phyloP scores from a whole-genome alignment of 2,329 filamentous ascomycete species.

The Xylaria arbuscula region DNA sequence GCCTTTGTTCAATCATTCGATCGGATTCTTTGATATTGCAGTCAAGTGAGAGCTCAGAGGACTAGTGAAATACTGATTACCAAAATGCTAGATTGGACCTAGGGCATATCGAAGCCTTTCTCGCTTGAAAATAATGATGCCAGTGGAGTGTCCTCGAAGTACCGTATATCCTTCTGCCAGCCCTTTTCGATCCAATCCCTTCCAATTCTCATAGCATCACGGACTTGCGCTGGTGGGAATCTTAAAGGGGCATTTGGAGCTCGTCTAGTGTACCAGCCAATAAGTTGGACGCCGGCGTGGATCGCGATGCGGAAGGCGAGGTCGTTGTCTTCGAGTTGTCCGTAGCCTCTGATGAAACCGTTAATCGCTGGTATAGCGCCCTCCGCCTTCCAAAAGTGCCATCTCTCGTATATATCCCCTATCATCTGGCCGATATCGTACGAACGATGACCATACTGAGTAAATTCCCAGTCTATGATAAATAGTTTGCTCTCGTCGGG shows the following conservation, averaged over 20 bases:
- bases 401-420: conserved; percentile 55
- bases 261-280: conserved; percentile 37
- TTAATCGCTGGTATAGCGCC: conserved; percentile 48
- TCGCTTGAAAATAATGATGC: conserved; percentile 2
- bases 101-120: background rate
- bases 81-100: background rate
- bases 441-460: conserved; percentile 53
- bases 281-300: conserved; percentile 55
- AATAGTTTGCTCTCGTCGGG: conserved; percentile 43
- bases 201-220: conserved; percentile 19
- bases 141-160: conserved; percentile 16
- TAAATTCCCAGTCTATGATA: conserved; percentile 57
- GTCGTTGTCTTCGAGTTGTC: conserved; percentile 48
- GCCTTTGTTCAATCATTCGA: too few species aligned
- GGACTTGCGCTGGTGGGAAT: conserved; percentile 8
- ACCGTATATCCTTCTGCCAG: conserved; percentile 13
- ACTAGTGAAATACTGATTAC: background rate
- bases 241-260: conserved; percentile 8
- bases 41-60: too few species aligned
- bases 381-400: conserved; percentile 50
- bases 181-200: conserved; percentile 29
- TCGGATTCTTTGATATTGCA: too few species aligned
- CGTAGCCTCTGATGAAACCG: conserved; percentile 54
- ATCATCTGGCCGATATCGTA: conserved; percentile 57
- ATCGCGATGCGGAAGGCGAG: conserved; percentile 54